These are phyloP conservation scores for Xylaria sp. DNA, from an alignment of 2,329 filamentous ascomycete species.

Conservation along the genomic window DNA sequence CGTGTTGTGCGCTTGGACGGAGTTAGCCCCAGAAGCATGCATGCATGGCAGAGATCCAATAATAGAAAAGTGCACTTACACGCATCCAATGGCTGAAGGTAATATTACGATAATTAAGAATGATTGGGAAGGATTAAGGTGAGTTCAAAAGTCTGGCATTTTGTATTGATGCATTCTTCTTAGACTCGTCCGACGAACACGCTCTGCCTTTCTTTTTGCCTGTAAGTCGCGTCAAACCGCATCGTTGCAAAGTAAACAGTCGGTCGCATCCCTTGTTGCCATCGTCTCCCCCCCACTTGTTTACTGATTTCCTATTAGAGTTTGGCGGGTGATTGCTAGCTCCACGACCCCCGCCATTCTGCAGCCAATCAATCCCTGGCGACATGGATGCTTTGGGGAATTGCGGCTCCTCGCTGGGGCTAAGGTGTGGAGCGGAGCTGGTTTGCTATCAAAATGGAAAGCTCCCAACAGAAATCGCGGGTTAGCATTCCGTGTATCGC, in stretches of 20 bases:
- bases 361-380: constrained; percentile 42
- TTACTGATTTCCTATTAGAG: constrained; percentile 59
- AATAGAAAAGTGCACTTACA: not conserved
- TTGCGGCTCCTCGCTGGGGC: not conserved
- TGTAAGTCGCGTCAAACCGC: constrained; percentile 27
- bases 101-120: not conserved
- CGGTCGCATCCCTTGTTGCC: constrained; percentile 9
- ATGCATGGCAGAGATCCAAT: constrained; percentile 3
- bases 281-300: constrained; percentile 50
- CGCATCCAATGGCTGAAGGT: not conserved
- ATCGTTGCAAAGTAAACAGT: constrained; percentile 36
- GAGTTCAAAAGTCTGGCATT: not conserved
- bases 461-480: not conserved
- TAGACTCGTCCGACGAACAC: constrained; percentile 11
- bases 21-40: not conserved
- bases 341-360: constrained; percentile 35
- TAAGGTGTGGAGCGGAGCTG: not conserved
- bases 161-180: constrained; percentile 6
- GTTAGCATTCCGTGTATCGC: not conserved
- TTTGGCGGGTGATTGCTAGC: constrained; percentile 48
- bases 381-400: constrained; percentile 32
- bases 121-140: not conserved
- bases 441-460: not conserved
- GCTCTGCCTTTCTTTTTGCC: constrained; percentile 3
- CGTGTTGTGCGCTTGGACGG: constrained; percentile 23